These are phyloP conservation scores for Claviceps maximensis DNA, from an alignment of 2,329 filamentous ascomycete genomes.

Conservation along the genomic window DNA sequence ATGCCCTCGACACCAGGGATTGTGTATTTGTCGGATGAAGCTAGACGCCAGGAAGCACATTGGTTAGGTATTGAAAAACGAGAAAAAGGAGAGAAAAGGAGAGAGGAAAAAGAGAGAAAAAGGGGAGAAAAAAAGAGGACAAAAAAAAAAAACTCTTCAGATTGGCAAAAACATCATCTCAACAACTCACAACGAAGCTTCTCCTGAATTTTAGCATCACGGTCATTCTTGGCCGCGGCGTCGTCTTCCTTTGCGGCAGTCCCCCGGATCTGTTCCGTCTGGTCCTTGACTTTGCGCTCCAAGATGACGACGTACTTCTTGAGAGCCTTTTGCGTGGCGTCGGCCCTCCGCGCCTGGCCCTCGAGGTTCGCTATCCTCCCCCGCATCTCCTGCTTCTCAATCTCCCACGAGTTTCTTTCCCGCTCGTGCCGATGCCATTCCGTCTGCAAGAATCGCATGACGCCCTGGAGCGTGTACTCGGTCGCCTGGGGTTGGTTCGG, in stretches of 20 bases:
- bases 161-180: constrained; percentile 1
- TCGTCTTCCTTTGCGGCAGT: constrained; percentile 22
- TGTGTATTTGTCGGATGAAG: constrained; percentile 28
- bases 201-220: constrained; percentile 41
- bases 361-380: constrained; percentile 89
- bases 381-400: constrained; percentile 98
- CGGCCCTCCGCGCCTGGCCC: constrained; percentile 74
- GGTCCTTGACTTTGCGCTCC: constrained; percentile 75
- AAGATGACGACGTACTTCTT: constrained; percentile 85
- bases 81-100: not conserved
- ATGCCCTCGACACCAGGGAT: constrained; percentile 33
- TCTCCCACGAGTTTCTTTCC: constrained; percentile 97
- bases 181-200: constrained; percentile 36
- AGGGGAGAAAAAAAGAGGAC: not conserved
- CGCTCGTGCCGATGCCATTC: constrained; percentile 99
- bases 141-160: not conserved
- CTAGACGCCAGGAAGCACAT: constrained; percentile 14
- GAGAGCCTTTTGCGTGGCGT: constrained; percentile 76
- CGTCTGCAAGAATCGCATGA: constrained; percentile 98
- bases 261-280: constrained; percentile 57
- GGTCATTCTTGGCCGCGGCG: constrained; percentile 35
- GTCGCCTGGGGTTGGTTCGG: constrained; percentile 43
- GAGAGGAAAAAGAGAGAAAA: not conserved
- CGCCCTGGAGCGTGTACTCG: constrained; percentile 55
- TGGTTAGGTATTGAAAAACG: too few species aligned